phyloP scores from a whole-genome alignment of 768 basidiomycete genomes.

The Dendrothele bispora region DNA sequence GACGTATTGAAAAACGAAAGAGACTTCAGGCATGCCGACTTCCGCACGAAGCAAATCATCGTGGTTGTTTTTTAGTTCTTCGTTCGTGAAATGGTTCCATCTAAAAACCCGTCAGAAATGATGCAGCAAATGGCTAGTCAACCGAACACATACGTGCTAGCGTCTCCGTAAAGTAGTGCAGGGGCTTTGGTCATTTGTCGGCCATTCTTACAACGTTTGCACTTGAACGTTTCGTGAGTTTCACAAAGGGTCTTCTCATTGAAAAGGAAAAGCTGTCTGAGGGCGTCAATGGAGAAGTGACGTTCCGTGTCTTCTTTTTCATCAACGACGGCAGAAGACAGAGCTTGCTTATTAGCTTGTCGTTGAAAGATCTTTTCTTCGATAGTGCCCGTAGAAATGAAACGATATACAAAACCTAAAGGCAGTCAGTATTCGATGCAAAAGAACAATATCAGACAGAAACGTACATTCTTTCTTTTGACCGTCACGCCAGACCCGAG shows the following conservation, averaged over 20 bases:
- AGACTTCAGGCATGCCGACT: constrained; percentile 78
- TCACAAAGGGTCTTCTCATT: constrained; percentile 86
- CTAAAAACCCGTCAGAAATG: constrained; percentile 36
- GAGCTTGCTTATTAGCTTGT: constrained; percentile 93
- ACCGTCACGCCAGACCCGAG: constrained; percentile 98
- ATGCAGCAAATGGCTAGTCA: not conserved
- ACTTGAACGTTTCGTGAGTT: constrained; percentile 98
- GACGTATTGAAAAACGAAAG: constrained; percentile 96
- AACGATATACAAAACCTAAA: constrained; percentile 95
- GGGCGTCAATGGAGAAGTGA: constrained; percentile 88
- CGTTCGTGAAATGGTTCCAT: constrained; percentile 97
- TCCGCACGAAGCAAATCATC: constrained; percentile 95
- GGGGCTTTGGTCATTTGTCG: constrained; percentile 81
- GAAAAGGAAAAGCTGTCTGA: constrained; percentile 90
- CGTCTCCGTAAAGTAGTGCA: constrained; percentile 92
- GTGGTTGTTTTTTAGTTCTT: constrained; percentile 85
- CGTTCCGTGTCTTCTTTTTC: constrained; percentile 95
- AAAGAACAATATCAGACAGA: not conserved
- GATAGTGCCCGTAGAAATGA: constrained; percentile 95
- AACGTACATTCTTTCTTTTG: constrained; percentile 97
- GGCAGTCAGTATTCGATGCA: not conserved
- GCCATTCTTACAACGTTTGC: constrained; percentile 86
- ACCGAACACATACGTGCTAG: constrained; percentile 79
- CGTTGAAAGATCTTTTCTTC: constrained; percentile 99
- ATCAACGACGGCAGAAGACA: constrained; percentile 98